Percentiles rank a stretch among this genome's conserved stretches.
These are phyloP conservation scores for Colletotrichum tropicicola DNA, from an alignment of 2,329 filamentous ascomycete genomes.

Conservation along the genomic window DNA sequence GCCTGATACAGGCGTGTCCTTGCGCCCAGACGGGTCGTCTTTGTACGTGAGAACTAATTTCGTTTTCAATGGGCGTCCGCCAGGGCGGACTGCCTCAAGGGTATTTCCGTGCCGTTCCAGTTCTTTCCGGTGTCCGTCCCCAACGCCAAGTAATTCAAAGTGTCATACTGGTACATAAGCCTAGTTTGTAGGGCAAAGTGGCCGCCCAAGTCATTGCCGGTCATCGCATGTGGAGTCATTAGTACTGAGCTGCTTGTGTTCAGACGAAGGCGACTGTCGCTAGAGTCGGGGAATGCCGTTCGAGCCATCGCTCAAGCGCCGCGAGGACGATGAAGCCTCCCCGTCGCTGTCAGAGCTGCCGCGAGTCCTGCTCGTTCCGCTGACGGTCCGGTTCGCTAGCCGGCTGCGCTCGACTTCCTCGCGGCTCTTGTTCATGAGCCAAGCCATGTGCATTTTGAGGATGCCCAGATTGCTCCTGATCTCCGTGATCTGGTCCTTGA, in stretches of 20 bases:
- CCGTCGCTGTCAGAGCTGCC: conserved; percentile 36
- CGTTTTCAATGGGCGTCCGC: conserved; percentile 10
- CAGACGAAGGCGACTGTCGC: background rate
- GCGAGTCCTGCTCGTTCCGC: conserved; percentile 35
- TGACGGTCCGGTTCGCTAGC: conserved; percentile 33
- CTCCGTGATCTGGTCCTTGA: conserved; percentile 71
- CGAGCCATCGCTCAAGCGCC: conserved; percentile 40
- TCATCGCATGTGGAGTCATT: background rate
- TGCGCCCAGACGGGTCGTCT: too few species aligned
- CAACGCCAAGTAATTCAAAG: conserved; percentile 11
- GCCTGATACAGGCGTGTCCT: background rate
- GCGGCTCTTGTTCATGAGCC: conserved; percentile 62
- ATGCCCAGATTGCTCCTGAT: conserved; percentile 65
- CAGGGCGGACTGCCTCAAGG: conserved; percentile 7
- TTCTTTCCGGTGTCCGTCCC: background rate
- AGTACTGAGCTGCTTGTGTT: too few species aligned
- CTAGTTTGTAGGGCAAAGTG: background rate
- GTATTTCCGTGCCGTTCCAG: conserved; percentile 27
- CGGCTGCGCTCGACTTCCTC: conserved; percentile 50
- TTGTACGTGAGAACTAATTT: conserved; percentile 4
- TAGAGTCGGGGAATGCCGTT: conserved; percentile 47
- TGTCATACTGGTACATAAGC: background rate
- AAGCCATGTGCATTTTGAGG: conserved; percentile 67
- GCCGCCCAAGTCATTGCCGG: background rate
- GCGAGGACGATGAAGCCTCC: conserved; percentile 29